phyloP scores from a whole-genome alignment of 2,329 filamentous ascomycete genomes.

The Curvularia hawaiiensis region DNA sequence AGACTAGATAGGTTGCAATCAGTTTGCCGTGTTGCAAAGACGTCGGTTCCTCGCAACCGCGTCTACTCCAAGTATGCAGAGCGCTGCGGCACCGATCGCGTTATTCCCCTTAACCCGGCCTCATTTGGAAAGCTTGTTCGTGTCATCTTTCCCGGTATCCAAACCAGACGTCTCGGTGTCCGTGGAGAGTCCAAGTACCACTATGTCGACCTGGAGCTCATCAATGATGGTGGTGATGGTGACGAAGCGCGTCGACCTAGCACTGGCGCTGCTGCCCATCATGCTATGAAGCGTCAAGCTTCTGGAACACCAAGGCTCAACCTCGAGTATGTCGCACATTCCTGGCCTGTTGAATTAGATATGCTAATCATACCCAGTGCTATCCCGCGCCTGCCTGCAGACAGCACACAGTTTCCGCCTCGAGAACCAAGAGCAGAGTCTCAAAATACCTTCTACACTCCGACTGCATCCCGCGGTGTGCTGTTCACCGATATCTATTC shows the following conservation, averaged over 20 bases:
- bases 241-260: slow-evolving; percentile 32
- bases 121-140: slow-evolving; percentile 97
- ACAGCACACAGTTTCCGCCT: slow-evolving; percentile 55
- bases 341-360: not conserved
- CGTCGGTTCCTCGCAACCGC: slow-evolving; percentile 87
- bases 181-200: slow-evolving; percentile 98
- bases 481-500: slow-evolving; percentile 55
- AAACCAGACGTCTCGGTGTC: slow-evolving; percentile 89
- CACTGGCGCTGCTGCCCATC: slow-evolving; percentile 29
- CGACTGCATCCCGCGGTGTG: slow-evolving; percentile 51
- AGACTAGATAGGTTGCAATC: slow-evolving; percentile 67
- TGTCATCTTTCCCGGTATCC: slow-evolving; percentile 93
- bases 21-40: slow-evolving; percentile 73
- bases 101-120: slow-evolving; percentile 93
- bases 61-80: slow-evolving; percentile 97
- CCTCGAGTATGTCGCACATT: slow-evolving; percentile 36
- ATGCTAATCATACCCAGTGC: slow-evolving; percentile 38
- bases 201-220: slow-evolving; percentile 67
- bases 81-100: slow-evolving; percentile 88
- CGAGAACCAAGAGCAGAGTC: slow-evolving; percentile 36
- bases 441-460: slow-evolving; percentile 38
- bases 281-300: slow-evolving; percentile 37
- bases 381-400: slow-evolving; percentile 54
- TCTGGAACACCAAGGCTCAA: slow-evolving; percentile 42
- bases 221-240: slow-evolving; percentile 49